Base-by-base conservation (phyloP, 2,329 filamentous ascomycete genomes). In the Ceratocystis huliohia region DNA sequence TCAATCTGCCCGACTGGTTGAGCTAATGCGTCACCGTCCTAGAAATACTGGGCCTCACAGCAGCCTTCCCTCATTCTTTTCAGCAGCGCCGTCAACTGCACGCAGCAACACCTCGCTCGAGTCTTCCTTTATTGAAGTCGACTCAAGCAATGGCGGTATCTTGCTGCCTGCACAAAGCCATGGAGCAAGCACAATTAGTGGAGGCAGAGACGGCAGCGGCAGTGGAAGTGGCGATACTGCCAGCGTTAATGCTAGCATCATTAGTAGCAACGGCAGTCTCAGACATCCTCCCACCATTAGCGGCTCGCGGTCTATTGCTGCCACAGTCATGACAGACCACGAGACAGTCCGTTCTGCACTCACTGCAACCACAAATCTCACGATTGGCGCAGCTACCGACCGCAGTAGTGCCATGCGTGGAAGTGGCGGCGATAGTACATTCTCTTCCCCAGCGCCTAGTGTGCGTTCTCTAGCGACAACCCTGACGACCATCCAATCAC, bases 401-500 rank as follows among this genome's bases (percentile, higher is more conserved):
- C 44, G 64, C 20, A 63, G 48, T 20, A 59, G 56, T 25, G 46
- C 64, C 3, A 84, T 82, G 62, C 82, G 85, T 67, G 84, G 88
- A 70, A 59, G 56, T 37, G 90, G 89, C 66, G 87, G 80, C 65
- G 84, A 86, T 74, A 87, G 84, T 78, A 91, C 88, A 46, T 93
- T 93, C 74, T 92, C 88, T 20, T 92, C 89, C 13, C 89, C 89
- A 1, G 88, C 89, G 44, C 89, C 89, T 30, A 93, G 89, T 6
- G 85, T 91, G 61, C 87, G 86, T 69, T 93, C 89, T 1, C 79
- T 95, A 65, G 89, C 89, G 1, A 94, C 89, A 0, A 94, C 89
- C 1, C 79, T 95, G 66, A 94, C 90, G 0, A 95, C 89, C 0
- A 91, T 95, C 68, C 89, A 93, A 72, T 93, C 89, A 0, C 80